Conservation (phyloP, 202 grass and related monocot species). For the Brachypodium distachyon region DNA sequence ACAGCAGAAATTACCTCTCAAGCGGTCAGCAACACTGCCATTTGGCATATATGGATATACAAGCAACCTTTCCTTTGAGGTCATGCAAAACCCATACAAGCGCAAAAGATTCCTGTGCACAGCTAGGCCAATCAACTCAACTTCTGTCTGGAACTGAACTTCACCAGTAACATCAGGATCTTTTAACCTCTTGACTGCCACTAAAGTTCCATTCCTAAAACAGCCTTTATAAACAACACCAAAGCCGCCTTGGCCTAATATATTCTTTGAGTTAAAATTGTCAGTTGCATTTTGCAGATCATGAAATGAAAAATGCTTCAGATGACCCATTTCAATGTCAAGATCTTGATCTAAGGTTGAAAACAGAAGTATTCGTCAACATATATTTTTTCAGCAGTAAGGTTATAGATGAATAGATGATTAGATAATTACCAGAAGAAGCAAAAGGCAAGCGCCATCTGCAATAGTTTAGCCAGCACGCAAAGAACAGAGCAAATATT, state of each 20-base stretch:
- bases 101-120: conserved; percentile 89
- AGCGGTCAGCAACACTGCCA: conserved; percentile 88
- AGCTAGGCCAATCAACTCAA: conserved; percentile 94
- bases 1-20: conserved; percentile 65
- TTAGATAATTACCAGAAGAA: conserved; percentile 63
- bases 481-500: conserved; percentile 47
- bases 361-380: conserved; percentile 4
- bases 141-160: conserved; percentile 98
- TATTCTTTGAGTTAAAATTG: conserved; percentile 74
- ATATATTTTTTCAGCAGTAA: not conserved
- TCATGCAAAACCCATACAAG: conserved; percentile 95
- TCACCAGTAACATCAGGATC: conserved; percentile 86
- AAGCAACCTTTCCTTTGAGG: conserved; percentile 71
- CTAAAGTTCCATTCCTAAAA: conserved; percentile 65
- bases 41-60: conserved; percentile 98
- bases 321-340: conserved; percentile 83
- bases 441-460: conserved; percentile 91
- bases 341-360: conserved; percentile 65
- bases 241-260: conserved; percentile 94
- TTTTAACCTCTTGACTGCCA: conserved; percentile 91
- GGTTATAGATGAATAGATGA: not conserved
- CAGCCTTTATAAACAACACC: conserved; percentile 92
- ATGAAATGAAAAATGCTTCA: conserved; percentile 78
- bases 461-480: conserved; percentile 75
- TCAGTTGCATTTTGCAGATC: conserved; percentile 80